These are phyloP conservation scores for Zymoseptoria passerinii DNA, from an alignment of 2,329 filamentous ascomycete genomes.

Conservation along the genomic window DNA sequence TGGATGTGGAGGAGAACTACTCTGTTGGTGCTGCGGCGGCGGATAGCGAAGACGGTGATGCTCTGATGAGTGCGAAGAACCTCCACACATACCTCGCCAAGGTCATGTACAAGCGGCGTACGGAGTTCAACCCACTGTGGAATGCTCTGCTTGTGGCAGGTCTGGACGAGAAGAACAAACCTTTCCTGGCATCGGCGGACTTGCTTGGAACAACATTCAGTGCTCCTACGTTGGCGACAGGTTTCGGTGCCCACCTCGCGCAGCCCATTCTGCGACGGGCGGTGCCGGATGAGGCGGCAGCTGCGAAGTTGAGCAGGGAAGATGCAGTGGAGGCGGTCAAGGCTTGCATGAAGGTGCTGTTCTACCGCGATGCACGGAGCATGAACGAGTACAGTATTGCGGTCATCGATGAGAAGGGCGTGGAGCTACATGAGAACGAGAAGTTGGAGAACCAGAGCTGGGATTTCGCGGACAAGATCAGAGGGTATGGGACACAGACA, in stretches of 20 bases:
- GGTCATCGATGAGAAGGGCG: conserved; percentile 70
- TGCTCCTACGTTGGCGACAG: conserved; percentile 80
- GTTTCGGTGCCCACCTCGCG: conserved; percentile 86
- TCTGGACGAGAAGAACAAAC: conserved; percentile 66
- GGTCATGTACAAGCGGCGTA: conserved; percentile 89
- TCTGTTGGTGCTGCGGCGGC: conserved; percentile 52
- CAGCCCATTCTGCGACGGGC: conserved; percentile 80
- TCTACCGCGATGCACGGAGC: conserved; percentile 91
- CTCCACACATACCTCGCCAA: conserved; percentile 95
- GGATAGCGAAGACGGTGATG: conserved; percentile 56
- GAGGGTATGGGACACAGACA: conserved; percentile 82
- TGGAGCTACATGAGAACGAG: conserved; percentile 75
- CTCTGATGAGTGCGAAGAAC: conserved; percentile 73
- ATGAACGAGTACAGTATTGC: conserved; percentile 87
- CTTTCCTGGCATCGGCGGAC: conserved; percentile 88
- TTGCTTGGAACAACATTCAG: conserved; percentile 87
- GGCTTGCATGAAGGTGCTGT: conserved; percentile 97
- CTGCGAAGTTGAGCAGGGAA: conserved; percentile 63
- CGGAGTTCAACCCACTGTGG: conserved; percentile 95
- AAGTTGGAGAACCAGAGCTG: conserved; percentile 93
- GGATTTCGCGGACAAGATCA: conserved; percentile 93
- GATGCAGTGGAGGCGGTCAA: conserved; percentile 71
- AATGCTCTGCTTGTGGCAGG: conserved; percentile 90
- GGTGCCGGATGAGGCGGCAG: conserved; percentile 75
- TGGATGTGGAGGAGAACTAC: conserved; percentile 87